phyloP scores from a whole-genome alignment of 495 filamentous ascomycete species.

The Aspergillus egyptiacus region DNA sequence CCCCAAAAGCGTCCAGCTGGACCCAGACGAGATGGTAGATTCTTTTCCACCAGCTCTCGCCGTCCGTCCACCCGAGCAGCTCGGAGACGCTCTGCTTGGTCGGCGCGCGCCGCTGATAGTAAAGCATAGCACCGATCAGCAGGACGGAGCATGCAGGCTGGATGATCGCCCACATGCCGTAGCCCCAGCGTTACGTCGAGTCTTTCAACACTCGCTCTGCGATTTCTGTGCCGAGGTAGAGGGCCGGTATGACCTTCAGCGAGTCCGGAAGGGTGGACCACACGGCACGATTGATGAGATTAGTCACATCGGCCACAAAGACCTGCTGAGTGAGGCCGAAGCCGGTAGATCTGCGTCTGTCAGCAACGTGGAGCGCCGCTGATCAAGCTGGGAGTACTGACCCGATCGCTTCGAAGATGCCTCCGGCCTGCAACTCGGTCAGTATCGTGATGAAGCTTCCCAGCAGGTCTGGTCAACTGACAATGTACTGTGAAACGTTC shows the following conservation, averaged over 20 bases:
- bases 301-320: conserved; percentile 27
- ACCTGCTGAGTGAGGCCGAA: conserved; percentile 25
- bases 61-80: not conserved
- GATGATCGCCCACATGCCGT: conserved; percentile 27
- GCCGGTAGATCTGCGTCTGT: conserved; percentile 16
- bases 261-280: conserved; percentile 27
- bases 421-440: conserved; percentile 12
- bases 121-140: conserved; percentile 20
- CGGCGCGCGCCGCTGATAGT: conserved; percentile 18
- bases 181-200: conserved; percentile 24
- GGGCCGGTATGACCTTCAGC: conserved; percentile 18
- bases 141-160: conserved; percentile 18
- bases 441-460: not conserved
- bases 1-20: conserved; percentile 20
- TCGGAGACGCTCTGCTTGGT: not conserved
- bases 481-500: conserved; percentile 23
- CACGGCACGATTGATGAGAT: conserved; percentile 22
- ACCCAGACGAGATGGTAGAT: conserved; percentile 18
- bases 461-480: not conserved
- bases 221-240: conserved; percentile 22
- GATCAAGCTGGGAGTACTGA: not conserved
- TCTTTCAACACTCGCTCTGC: conserved; percentile 18
- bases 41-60: conserved; percentile 14
- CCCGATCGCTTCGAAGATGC: conserved; percentile 25
- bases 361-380: not conserved